These are phyloP conservation scores for Penicillium pancosmium DNA, from an alignment of 495 filamentous ascomycete genomes.

Conservation along the genomic window DNA sequence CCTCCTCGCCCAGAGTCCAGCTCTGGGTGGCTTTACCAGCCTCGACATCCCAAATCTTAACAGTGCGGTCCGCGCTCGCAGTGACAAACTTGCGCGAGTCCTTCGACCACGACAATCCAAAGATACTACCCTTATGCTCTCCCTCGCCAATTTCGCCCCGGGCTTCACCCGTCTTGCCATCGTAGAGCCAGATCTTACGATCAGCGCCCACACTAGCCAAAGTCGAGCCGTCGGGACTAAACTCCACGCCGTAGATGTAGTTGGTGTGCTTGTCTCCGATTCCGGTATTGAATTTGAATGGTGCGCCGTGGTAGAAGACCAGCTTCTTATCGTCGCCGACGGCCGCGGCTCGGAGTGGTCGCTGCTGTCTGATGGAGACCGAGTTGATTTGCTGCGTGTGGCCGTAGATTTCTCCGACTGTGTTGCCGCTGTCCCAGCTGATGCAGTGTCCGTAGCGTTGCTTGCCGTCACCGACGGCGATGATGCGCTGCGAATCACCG, in stretches of 20 bases:
- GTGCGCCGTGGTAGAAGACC: slow-evolving; percentile 90
- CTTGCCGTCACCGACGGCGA: slow-evolving; percentile 93
- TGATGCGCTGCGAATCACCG: slow-evolving; percentile 92
- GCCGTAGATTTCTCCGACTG: slow-evolving; percentile 88
- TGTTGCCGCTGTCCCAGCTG: slow-evolving; percentile 93
- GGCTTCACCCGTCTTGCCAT: slow-evolving; percentile 89
- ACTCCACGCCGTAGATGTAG: slow-evolving; percentile 85
- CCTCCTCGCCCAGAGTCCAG: slow-evolving; percentile 88
- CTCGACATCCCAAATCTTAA: slow-evolving; percentile 73
- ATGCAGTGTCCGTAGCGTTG: slow-evolving; percentile 94
- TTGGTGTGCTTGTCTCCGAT: slow-evolving; percentile 79
- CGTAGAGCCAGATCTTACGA: slow-evolving; percentile 87
- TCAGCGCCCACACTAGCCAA: slow-evolving; percentile 91
- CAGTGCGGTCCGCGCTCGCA: slow-evolving; percentile 89
- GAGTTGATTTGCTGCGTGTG: slow-evolving; percentile 89
- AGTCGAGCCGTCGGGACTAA: slow-evolving; percentile 83
- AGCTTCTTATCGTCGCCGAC: slow-evolving; percentile 85
- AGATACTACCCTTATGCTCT: slow-evolving; percentile 89
- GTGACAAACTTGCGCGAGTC: slow-evolving; percentile 91
- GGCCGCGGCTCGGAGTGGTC: slow-evolving; percentile 87
- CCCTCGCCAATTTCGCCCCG: slow-evolving; percentile 77
- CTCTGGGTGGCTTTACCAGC: slow-evolving; percentile 72
- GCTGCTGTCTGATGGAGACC: slow-evolving; percentile 85
- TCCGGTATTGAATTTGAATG: slow-evolving; percentile 87
- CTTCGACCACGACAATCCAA: slow-evolving; percentile 84